Evolutionary conservation across 352 stramenopile genomes (phyloP).

Genomic region (Globisporangium irregulare): DNA sequence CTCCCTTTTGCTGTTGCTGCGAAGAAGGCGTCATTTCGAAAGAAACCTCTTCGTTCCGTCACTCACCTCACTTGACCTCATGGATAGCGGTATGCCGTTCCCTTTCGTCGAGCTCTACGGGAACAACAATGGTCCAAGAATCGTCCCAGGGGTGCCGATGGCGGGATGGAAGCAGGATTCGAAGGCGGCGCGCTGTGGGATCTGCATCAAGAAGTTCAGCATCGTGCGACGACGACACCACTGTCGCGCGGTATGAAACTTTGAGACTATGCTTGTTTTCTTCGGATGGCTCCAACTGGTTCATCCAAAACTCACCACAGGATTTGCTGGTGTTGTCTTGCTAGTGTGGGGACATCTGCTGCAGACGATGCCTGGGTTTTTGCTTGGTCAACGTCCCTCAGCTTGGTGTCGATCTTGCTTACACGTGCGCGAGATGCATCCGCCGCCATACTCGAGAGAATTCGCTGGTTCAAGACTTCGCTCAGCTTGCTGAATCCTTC

Average conservation of each 20-base stretch:
- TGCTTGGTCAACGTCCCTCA: conserved; percentile 65
- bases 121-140: conserved; percentile 29
- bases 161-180: conserved; percentile 54
- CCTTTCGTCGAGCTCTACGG: conserved; percentile 45
- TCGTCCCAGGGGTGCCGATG: conserved; percentile 49
- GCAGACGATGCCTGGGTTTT: conserved; percentile 60
- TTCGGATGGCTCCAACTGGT: neutral
- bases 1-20: neutral
- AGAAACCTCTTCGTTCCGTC: neutral
- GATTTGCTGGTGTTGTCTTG: conserved; percentile 10
- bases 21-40: neutral
- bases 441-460: conserved; percentile 45
- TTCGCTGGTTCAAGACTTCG: conserved; percentile 45
- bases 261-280: neutral
- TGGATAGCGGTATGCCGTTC: conserved; percentile 41
- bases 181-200: conserved; percentile 41
- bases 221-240: conserved; percentile 67
- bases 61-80: conserved; percentile 5
- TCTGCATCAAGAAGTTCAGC: conserved; percentile 67
- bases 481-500: conserved; percentile 35
- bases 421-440: conserved; percentile 63
- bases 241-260: conserved; percentile 51
- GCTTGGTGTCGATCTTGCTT: conserved; percentile 59
- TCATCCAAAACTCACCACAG: conserved; percentile 17
- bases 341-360: conserved; percentile 77